These are phyloP conservation scores for Kodamaea plutei DNA, from an alignment of 1,139 yeast genomes.

Conservation along the genomic window DNA sequence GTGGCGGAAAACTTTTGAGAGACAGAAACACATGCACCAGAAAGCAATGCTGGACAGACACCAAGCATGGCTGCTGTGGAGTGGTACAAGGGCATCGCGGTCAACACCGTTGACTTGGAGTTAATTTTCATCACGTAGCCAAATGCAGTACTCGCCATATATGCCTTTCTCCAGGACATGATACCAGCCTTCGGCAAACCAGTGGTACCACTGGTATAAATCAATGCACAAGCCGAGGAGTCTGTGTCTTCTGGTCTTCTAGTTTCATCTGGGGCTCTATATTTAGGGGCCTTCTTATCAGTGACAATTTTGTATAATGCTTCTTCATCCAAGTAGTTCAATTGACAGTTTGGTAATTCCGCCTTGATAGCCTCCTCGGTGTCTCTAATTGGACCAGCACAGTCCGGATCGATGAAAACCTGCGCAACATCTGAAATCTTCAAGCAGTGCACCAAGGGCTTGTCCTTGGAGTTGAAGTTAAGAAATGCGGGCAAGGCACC, in stretches of 20 bases:
- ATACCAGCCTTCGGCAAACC: constrained; percentile 95
- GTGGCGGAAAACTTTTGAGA: constrained; percentile 82
- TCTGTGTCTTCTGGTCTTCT: constrained; percentile 58
- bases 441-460: constrained; percentile 77
- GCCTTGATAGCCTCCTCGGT: constrained; percentile 47
- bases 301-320: constrained; percentile 38
- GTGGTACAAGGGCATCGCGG: constrained; percentile 95
- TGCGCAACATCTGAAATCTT: constrained; percentile 61
- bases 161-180: constrained; percentile 85
- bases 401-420: constrained; percentile 73
- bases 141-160: constrained; percentile 66
- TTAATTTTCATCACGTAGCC: constrained; percentile 64
- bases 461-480: constrained; percentile 73
- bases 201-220: constrained; percentile 93
- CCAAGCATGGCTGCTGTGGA: constrained; percentile 92
- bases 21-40: constrained; percentile 71
- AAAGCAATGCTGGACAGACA: constrained; percentile 62
- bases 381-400: constrained; percentile 51
- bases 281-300: constrained; percentile 46
- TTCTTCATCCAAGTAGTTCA: constrained; percentile 55
- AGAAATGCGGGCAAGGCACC: constrained; percentile 89
- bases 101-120: constrained; percentile 59
- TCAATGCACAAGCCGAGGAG: constrained; percentile 64
- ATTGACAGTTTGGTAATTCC: constrained; percentile 37
- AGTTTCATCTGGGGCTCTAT: constrained; percentile 50